phyloP scores from a whole-genome alignment of 2,329 filamentous ascomycete species.

The Colletotrichum noveboracense region DNA sequence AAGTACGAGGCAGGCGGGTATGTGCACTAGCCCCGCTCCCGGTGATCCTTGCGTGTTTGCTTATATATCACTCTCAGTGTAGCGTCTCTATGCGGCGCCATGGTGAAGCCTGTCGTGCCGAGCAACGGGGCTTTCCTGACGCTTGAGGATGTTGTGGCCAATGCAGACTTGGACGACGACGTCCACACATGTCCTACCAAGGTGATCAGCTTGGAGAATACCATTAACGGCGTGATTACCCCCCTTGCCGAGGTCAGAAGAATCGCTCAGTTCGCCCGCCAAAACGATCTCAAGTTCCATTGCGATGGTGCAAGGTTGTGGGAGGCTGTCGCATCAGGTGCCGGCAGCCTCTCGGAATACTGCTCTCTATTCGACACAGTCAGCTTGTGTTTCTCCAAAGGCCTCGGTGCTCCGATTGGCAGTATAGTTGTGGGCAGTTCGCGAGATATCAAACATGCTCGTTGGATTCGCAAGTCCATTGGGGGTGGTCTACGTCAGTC shows the following conservation, averaged over 20 bases:
- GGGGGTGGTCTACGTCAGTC: slow-evolving; percentile 78
- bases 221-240: slow-evolving; percentile 79
- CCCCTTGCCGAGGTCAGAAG: slow-evolving; percentile 73
- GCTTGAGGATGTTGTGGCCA: slow-evolving; percentile 74
- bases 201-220: slow-evolving; percentile 87
- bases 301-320: slow-evolving; percentile 82
- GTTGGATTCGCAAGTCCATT: slow-evolving; percentile 68
- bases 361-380: slow-evolving; percentile 75
- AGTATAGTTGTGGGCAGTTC: slow-evolving; percentile 69
- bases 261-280: slow-evolving; percentile 73
- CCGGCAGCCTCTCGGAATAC: slow-evolving; percentile 70
- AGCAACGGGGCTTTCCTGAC: slow-evolving; percentile 76
- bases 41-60: not conserved
- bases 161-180: slow-evolving; percentile 70
- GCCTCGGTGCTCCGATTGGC: slow-evolving; percentile 81
- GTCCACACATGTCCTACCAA: slow-evolving; percentile 81
- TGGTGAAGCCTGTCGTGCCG: slow-evolving; percentile 70
- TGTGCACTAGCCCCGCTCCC: slow-evolving; percentile 23
- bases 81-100: slow-evolving; percentile 73
- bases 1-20: slow-evolving; percentile 68
- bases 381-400: slow-evolving; percentile 82
- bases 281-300: slow-evolving; percentile 71
- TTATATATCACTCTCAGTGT: slow-evolving; percentile 55
- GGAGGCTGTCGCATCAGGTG: slow-evolving; percentile 78
- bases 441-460: slow-evolving; percentile 40